These are phyloP conservation scores for Kurtzmaniella natalensis DNA, from an alignment of 1,139 yeast species.

Conservation along the genomic window DNA sequence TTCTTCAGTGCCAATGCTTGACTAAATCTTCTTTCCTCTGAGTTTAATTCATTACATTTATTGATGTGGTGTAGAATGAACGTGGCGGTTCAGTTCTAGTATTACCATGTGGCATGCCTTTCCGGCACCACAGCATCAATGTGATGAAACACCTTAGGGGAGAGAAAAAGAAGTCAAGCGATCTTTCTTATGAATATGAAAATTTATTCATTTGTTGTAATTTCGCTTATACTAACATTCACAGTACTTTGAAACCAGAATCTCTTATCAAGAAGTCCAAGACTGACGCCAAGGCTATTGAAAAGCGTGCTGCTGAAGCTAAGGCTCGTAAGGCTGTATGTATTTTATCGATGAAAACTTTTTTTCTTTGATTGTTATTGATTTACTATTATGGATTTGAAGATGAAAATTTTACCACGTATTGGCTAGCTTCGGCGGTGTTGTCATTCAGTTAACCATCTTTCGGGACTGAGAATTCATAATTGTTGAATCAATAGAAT, in stretches of 20 bases:
- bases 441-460: conserved; percentile 96
- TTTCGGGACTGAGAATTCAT: conserved; percentile 98
- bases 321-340: conserved; percentile 88
- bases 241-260: conserved; percentile 72
- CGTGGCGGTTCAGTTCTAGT: conserved; percentile 43
- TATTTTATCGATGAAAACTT: conserved; percentile 29
- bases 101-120: conserved; percentile 19
- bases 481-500: no score
- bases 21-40: conserved; percentile 50
- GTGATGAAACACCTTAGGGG: conserved; percentile 16
- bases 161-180: conserved; percentile 9
- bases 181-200: neutral
- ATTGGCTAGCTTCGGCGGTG: conserved; percentile 88
- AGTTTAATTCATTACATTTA: conserved; percentile 14
- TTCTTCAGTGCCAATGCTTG: conserved; percentile 47
- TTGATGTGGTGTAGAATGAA: conserved; percentile 32
- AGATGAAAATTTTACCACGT: conserved; percentile 62
- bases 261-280: conserved; percentile 92
- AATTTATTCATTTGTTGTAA: neutral
- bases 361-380: conserved; percentile 1
- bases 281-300: conserved; percentile 84
- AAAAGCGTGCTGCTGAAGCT: conserved; percentile 84
- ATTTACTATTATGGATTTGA: conserved; percentile 28
- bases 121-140: conserved; percentile 15
- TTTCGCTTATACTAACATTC: conserved; percentile 31